A percentile compares a stretch with the other conserved stretches of the same genome.
These are phyloP conservation scores for Cornus florida DNA, from an alignment of 148 eudicot species.

Conservation along the genomic window DNA sequence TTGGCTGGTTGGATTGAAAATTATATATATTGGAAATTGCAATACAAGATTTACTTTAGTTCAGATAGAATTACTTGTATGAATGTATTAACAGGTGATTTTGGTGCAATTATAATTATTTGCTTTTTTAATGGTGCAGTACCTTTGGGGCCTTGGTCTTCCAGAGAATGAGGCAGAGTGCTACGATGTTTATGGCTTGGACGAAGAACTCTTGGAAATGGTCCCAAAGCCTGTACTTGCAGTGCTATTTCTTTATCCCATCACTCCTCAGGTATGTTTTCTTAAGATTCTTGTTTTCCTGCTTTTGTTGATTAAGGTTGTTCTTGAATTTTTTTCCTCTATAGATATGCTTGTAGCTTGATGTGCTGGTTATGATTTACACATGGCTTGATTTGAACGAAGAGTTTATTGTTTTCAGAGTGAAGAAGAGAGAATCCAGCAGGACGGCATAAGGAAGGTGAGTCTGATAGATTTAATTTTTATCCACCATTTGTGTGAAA, in stretches of 20 bases:
- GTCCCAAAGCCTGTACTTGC: conserved; percentile 94
- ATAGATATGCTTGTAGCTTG: conserved; percentile 1
- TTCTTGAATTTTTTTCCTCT: background rate
- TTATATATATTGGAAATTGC: background rate
- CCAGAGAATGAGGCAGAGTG: conserved; percentile 77
- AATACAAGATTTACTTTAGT: background rate
- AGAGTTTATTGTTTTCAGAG: conserved; percentile 42
- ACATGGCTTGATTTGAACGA: background rate
- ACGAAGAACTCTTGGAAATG: conserved; percentile 83
- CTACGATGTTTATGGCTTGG: conserved; percentile 89
- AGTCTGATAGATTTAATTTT: background rate
- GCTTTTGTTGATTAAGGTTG: background rate
- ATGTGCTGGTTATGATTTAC: background rate
- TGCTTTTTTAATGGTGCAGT: conserved; percentile 46
- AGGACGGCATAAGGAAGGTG: conserved; percentile 63
- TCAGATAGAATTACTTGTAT: background rate
- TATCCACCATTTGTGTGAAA: background rate
- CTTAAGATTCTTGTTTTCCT: too few species aligned
- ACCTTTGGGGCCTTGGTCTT: conserved; percentile 90
- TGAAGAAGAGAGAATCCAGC: conserved; percentile 80
- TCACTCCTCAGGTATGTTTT: conserved; percentile 58
- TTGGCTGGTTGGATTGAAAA: background rate
- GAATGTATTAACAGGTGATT: background rate
- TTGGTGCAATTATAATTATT: background rate
- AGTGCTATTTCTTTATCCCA: conserved; percentile 77